These are phyloP conservation scores for Inosperma sp. DNA, from an alignment of 768 basidiomycete genomes.

Conservation along the genomic window DNA sequence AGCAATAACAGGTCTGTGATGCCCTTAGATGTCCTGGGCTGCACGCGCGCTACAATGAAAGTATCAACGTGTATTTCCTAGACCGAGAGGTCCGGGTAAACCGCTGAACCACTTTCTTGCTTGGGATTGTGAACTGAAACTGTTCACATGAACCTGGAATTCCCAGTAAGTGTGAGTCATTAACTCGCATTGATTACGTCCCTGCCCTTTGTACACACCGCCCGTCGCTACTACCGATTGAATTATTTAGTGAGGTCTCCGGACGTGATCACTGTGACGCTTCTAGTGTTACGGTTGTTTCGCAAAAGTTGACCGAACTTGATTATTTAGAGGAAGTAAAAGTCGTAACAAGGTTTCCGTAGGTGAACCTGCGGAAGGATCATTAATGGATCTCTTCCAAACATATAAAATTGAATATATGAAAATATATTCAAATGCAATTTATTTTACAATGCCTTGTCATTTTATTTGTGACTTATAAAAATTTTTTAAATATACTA, in stretches of 20 bases:
- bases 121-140: conserved; percentile 87
- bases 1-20: conserved; percentile 92
- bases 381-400: too few species aligned
- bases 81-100: conserved; percentile 59
- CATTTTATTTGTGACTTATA: too few species aligned
- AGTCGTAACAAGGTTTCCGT: not conserved
- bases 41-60: conserved; percentile 86
- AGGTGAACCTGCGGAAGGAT: not conserved
- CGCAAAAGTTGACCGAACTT: not conserved
- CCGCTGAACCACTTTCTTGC: conserved; percentile 38
- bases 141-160: conserved; percentile 91
- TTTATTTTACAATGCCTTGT: too few species aligned
- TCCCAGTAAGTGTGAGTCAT: conserved; percentile 85
- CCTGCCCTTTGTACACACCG: conserved; percentile 90
- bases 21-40: conserved; percentile 86
- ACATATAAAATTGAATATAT: too few species aligned
- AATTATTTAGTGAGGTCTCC: conserved; percentile 86
- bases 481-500: too few species aligned
- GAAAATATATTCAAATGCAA: too few species aligned
- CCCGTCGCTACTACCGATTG: conserved; percentile 89
- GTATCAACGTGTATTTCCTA: conserved; percentile 81
- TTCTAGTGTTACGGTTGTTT: not conserved
- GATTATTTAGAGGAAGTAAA: not conserved
- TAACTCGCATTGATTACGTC: conserved; percentile 87
- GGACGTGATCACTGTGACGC: conserved; percentile 16